Percentiles rank a stretch among this genome's conserved stretches.
These are phyloP conservation scores for Penicillium lividum DNA, from an alignment of 495 filamentous ascomycete genomes.

Conservation along the genomic window DNA sequence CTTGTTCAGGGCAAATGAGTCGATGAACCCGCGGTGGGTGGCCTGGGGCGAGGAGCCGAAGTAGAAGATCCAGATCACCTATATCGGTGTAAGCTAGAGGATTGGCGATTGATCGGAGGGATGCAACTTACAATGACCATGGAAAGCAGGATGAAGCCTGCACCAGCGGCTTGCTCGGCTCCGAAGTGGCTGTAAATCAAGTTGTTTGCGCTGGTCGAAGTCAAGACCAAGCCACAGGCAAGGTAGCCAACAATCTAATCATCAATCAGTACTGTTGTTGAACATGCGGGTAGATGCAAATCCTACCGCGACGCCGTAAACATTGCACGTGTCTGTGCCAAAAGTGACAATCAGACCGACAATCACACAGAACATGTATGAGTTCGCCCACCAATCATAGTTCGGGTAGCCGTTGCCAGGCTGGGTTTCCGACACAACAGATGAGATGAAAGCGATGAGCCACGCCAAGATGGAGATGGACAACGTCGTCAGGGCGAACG, in stretches of 20 bases:
- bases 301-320: conserved; percentile 85
- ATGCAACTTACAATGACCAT: conserved; percentile 80
- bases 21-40: conserved; percentile 85
- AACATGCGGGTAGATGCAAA: neutral
- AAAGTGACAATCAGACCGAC: conserved; percentile 76
- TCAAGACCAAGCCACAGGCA: conserved; percentile 76
- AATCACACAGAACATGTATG: conserved; percentile 82
- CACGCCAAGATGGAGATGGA: conserved; percentile 90
- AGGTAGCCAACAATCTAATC: conserved; percentile 79
- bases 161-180: conserved; percentile 81
- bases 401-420: conserved; percentile 62
- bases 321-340: conserved; percentile 75
- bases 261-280: conserved; percentile 18
- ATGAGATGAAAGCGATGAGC: conserved; percentile 87
- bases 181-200: conserved; percentile 70
- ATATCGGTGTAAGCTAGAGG: conserved; percentile 16
- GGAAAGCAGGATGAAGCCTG: conserved; percentile 92
- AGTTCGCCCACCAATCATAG: conserved; percentile 86
- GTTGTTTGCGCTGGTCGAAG: conserved; percentile 78
- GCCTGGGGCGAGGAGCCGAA: conserved; percentile 91
- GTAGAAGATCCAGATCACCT: conserved; percentile 99
- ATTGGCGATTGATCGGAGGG: neutral
- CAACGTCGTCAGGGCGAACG: conserved; percentile 91
- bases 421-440: conserved; percentile 70
- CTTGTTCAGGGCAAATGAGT: conserved; percentile 94